Conservation (phyloP, 2,329 filamentous ascomycete genomes). For the Sclerotinia nivalis region DNA sequence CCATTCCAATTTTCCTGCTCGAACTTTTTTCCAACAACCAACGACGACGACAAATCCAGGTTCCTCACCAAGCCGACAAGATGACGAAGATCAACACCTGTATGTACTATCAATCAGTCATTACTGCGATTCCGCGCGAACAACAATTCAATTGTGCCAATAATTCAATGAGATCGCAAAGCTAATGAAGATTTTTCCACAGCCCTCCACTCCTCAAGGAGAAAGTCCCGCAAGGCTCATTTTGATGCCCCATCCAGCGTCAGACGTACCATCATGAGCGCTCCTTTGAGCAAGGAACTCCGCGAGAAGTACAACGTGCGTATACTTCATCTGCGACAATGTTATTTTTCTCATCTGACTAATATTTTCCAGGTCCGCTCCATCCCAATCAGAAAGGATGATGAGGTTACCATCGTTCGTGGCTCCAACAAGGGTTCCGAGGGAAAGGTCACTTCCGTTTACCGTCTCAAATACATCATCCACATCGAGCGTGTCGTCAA, state of each 20-base stretch:
- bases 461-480: conserved; percentile 96
- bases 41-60: conserved; percentile 25
- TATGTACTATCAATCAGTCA: conserved; percentile 42
- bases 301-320: conserved; percentile 98
- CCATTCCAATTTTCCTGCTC: not conserved
- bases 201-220: conserved; percentile 79
- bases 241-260: conserved; percentile 93
- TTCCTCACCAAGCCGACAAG: conserved; percentile 46
- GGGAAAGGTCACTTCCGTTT: conserved; percentile 97
- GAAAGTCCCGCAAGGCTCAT: conserved; percentile 99
- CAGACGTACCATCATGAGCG: conserved; percentile 96
- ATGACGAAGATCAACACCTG: conserved; percentile 72
- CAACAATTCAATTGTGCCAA: not conserved
- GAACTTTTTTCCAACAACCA: conserved; percentile 16
- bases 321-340: conserved; percentile 25
- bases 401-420: conserved; percentile 90
- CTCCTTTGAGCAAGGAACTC: conserved; percentile 93
- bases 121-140: conserved; percentile 10
- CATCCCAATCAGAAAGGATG: conserved; percentile 97
- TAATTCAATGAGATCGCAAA: not conserved
- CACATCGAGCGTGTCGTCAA: conserved; percentile 96
- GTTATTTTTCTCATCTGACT: conserved; percentile 24
- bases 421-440: conserved; percentile 96
- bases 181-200: conserved; percentile 28
- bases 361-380: conserved; percentile 72